Base-by-base conservation (phyloP, 306 rosid genomes). In the Canavalia ensiformis region DNA sequence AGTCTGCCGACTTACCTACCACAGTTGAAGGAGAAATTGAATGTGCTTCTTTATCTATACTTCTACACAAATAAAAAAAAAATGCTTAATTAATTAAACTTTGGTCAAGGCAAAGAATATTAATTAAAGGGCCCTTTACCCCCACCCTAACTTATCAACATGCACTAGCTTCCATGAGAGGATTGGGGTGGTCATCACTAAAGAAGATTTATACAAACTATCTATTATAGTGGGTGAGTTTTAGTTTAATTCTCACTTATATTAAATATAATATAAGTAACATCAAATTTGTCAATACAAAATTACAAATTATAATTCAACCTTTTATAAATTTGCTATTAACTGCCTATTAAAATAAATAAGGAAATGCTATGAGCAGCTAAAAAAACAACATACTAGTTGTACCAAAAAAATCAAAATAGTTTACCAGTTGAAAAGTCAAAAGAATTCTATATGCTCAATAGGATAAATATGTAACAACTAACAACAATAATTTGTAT, bases 1-100 rank as follows among this genome's bases (percentile, higher is more conserved):
- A 33, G 56, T 66, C 83, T 70, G 68, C 86, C 81, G 69, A 81
- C 83, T 81, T 13, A 55, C 80, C 85, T 30, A 77, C 25, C 83
- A 45, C 33, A 31, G 33, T 73, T 49, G 74, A 57, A 77, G 39
- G 72, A 65, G 75, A 57, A 56, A 46, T 81, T 72, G 74, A 65
- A 64, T 18, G 5, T 68, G 52, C 13, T 70, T 76, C 59, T 68
- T 8, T 45, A 65, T 62, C 30, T 42, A 37, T 60, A 41, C 13
- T 10, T 72, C n/a, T 10, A 8, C 33, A 57, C 37, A 46, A 39
- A 28, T 2, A 35, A 72, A 55, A 35, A 72, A 55, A 68, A 28
- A 37, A 42, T 29, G 64, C 41, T 29, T 12, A 7, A 28, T 29
- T 12, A 7, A 28, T 34, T 30, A 18, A 41, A 42, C 33, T 8